These are phyloP conservation scores for Tolypocladium ophioglossoides DNA, from an alignment of 2,329 filamentous ascomycete genomes.

Conservation along the genomic window DNA sequence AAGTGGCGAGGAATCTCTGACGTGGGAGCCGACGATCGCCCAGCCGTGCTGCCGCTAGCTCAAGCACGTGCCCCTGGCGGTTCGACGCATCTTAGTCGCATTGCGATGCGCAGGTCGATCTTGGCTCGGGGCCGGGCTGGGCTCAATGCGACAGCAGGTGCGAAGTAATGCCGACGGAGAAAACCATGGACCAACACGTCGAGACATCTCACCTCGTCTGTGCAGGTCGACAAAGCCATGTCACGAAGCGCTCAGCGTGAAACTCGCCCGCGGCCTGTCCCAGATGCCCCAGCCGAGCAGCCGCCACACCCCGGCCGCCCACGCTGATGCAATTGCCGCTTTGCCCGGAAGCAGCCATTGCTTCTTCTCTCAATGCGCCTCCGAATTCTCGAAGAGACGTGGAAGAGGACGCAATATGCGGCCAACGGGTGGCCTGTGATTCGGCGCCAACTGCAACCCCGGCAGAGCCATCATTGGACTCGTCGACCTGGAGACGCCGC, in stretches of 20 bases:
- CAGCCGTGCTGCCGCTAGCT: background rate
- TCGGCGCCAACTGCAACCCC: background rate
- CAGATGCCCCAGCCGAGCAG: background rate
- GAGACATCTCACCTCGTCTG: background rate
- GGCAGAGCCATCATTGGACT: background rate
- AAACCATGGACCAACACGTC: too few relatives aligned
- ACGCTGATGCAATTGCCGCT: background rate
- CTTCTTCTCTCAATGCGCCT: background rate
- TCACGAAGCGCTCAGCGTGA: background rate
- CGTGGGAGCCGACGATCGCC: conserved; percentile 1
- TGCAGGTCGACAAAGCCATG: background rate
- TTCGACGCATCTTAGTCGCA: background rate
- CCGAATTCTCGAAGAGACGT: background rate
- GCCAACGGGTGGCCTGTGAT: background rate
- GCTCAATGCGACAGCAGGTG: background rate
- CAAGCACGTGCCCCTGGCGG: background rate
- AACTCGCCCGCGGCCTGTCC: background rate
- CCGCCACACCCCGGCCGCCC: background rate
- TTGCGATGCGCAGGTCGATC: background rate
- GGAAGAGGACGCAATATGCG: background rate
- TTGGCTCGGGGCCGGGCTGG: background rate
- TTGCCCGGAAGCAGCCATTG: background rate
- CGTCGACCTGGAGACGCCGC: background rate
- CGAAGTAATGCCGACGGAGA: too few relatives aligned
- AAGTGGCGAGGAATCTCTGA: background rate